These are phyloP conservation scores for Hypericum perforatum DNA, from an alignment of 345 rosid species.

Conservation along the genomic window DNA sequence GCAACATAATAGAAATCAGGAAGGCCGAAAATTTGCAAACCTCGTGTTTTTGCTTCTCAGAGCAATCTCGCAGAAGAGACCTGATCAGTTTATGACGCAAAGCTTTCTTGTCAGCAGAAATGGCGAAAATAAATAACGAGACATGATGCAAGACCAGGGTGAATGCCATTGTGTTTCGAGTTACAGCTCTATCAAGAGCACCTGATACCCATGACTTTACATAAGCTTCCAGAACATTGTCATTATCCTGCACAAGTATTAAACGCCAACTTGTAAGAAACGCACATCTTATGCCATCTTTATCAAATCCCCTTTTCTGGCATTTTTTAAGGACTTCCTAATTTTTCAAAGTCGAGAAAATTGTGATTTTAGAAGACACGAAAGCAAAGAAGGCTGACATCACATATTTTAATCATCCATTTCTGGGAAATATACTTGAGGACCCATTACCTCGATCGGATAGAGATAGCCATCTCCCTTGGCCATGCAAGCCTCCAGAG, in stretches of 20 bases:
- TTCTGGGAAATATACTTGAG: no score
- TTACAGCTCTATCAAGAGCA: constrained; percentile 64
- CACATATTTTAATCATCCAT: no score
- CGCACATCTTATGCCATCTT: no score
- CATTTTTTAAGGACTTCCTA: no score
- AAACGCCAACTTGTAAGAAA: neutral
- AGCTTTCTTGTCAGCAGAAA: constrained; percentile 16
- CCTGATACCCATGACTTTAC: constrained; percentile 70
- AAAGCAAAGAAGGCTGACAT: no score
- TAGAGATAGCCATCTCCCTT: constrained; percentile 65
- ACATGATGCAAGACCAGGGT: constrained; percentile 55
- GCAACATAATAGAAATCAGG: neutral
- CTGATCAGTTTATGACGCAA: constrained; percentile 50
- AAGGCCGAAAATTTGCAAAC: constrained; percentile 27
- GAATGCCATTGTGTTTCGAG: constrained; percentile 51
- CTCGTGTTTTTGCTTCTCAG: constrained; percentile 48
- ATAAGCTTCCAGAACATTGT: constrained; percentile 59
- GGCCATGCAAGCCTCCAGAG: constrained; percentile 55
- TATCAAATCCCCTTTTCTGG: no score
- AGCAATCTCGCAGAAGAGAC: constrained; percentile 61
- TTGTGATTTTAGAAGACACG: no score
- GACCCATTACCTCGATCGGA: constrained; percentile 54
- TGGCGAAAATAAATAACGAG: constrained; percentile 45
- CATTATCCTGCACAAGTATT: constrained; percentile 45
- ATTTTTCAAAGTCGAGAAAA: no score